These are phyloP conservation scores for Aspergillus coremiiformis DNA, from an alignment of 495 filamentous ascomycete genomes.

Conservation along the genomic window DNA sequence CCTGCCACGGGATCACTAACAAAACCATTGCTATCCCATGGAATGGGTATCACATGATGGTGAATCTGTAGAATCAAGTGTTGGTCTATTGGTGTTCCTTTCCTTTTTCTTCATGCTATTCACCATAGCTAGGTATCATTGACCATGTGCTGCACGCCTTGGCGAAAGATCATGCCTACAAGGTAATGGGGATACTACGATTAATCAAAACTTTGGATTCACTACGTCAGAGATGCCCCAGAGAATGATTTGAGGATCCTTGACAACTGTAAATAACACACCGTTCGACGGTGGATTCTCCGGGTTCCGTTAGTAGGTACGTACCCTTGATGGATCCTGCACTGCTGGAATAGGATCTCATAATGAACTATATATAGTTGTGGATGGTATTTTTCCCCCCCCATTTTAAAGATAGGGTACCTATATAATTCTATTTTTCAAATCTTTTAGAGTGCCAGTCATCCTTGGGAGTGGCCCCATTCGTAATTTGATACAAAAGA, in stretches of 20 bases:
- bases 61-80: not conserved
- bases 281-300: not conserved
- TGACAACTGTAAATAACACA: not conserved
- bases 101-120: not conserved
- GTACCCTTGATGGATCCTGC: not conserved
- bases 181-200: too few relatives aligned
- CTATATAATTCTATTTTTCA: too few relatives aligned
- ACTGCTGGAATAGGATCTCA: too few relatives aligned
- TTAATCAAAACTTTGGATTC: not conserved
- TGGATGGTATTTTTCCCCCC: too few relatives aligned
- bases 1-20: not conserved
- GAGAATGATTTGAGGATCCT: not conserved
- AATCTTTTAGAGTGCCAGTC: too few relatives aligned
- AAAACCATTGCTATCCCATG: not conserved
- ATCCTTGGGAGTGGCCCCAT: too few relatives aligned
- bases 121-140: not conserved
- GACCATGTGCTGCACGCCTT: not conserved
- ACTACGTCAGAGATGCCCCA: not conserved
- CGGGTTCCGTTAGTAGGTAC: not conserved
- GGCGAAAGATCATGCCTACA: too few relatives aligned
- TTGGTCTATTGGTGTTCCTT: not conserved
- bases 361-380: too few relatives aligned
- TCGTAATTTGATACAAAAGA: too few relatives aligned
- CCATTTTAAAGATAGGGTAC: too few relatives aligned
- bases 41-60: not conserved